Evolutionary conservation across 306 rosid species (phyloP), one percentile per base, ranked within the genome.

Genomic region (Lathyrus sativus): DNA sequence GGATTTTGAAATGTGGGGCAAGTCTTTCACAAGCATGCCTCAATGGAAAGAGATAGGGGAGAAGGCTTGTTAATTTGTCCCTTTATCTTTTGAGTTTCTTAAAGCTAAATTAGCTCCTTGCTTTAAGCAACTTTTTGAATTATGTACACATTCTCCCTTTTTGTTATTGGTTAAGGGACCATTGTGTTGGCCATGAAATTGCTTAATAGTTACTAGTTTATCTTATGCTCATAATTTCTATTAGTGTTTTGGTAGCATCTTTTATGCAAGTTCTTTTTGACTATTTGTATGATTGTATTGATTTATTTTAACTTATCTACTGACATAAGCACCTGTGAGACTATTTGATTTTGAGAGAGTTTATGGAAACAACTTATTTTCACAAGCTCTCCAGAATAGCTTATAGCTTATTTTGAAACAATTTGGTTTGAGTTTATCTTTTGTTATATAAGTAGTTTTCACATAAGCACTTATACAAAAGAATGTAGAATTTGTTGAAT

Each of bases 251-350:
- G 37, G 19, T 38, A 65, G 19, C 50, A 41, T 64, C 44, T 67
- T 33, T 17, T 56, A 9, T 19, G 28, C 39, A n/a, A 61, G 15
- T 29, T 45, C 48, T 67, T 72, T 67, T 72, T 62, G 51, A 80
- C 75, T 33, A 4, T 1, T 12, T 10, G n/a, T 24, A 24, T 24
- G 26, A 1, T 24, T 24, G 1, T 24, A 24, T 24, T 24, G 9
- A 22, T 14, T 53, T 53, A 22, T 53, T 53, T 53, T 0, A 53
- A 8, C 0, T 53, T 53, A 22, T 53, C 9, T 11, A 22, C 0
- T 5, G 7, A 3, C 9, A 11, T 22, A 53, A 11, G 1, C 7
- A 9, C 13, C 9, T 19, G 0, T 10, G n/a, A 18, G 7, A 19
- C 58, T 22, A 3, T 53, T 53, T 22, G 35, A 53, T 3, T 53